Percentiles rank a stretch among this genome's conserved stretches.
These are phyloP conservation scores for Colletotrichum zoysiae DNA, from an alignment of 2,329 filamentous ascomycete species.

Conservation along the genomic window DNA sequence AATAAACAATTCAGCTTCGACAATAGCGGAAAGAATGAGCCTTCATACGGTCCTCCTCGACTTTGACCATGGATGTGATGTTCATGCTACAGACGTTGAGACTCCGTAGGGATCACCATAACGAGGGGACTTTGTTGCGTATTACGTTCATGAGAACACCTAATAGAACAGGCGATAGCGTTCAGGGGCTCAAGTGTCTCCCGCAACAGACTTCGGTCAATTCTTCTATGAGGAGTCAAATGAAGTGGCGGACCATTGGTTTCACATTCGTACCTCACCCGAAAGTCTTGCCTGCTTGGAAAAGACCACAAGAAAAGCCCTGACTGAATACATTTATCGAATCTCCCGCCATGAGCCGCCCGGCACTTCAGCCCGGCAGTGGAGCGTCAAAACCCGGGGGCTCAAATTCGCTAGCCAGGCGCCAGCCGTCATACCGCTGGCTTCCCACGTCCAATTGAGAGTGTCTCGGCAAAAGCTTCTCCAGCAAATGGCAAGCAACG, in stretches of 20 bases:
- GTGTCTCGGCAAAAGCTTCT: conserved; percentile 4
- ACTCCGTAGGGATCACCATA: background rate
- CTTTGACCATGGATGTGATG: no score
- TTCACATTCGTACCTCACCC: background rate
- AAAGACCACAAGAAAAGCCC: background rate
- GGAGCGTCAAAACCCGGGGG: background rate
- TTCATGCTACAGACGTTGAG: no score
- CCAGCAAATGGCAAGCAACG: background rate
- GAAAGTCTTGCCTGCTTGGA: background rate
- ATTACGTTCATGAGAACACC: background rate
- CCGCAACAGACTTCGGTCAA: background rate
- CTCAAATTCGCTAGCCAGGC: background rate
- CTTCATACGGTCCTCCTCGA: no score
- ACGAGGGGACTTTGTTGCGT: background rate
- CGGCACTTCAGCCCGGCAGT: background rate
- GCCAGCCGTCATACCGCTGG: background rate
- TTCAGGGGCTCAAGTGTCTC: background rate
- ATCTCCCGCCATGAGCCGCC: background rate
- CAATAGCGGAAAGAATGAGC: no score
- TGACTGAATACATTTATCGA: background rate
- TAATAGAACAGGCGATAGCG: background rate
- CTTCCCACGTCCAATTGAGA: background rate
- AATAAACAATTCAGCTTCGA: no score
- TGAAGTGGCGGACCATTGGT: background rate
- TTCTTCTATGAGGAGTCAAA: background rate